Evolutionary conservation across 2,329 filamentous ascomycete genomes (phyloP).

Genomic region (Tolypocladium tropicale): DNA sequence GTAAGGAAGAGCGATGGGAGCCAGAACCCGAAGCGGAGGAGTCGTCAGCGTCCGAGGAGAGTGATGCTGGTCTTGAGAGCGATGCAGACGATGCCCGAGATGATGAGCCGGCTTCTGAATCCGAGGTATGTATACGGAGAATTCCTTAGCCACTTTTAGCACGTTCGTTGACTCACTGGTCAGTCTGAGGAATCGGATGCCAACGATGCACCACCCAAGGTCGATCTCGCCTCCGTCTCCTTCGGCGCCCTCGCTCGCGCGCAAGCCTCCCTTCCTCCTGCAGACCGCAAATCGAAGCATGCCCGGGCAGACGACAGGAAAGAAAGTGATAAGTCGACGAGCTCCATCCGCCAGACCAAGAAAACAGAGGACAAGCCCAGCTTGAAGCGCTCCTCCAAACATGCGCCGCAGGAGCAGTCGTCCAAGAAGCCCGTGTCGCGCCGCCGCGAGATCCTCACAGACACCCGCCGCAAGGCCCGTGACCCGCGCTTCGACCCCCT

Average conservation of each 20-base stretch:
- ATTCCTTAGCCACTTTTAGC: background rate
- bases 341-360: background rate
- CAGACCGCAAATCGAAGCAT: conserved; percentile 16
- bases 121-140: conserved; percentile 14
- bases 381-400: conserved; percentile 55
- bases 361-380: conserved; percentile 3
- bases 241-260: conserved; percentile 88
- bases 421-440: conserved; percentile 78
- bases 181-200: conserved; percentile 16
- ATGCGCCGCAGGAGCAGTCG: conserved; percentile 75
- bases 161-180: background rate
- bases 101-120: conserved; percentile 15
- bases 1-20: conserved; percentile 33
- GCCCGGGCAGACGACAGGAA: conserved; percentile 21
- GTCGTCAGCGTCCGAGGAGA: conserved; percentile 15
- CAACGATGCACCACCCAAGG: conserved; percentile 21
- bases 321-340: conserved; percentile 17
- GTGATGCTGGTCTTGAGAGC: conserved; percentile 13
- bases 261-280: conserved; percentile 52
- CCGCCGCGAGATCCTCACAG: conserved; percentile 59
- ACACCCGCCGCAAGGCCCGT: conserved; percentile 49
- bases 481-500: conserved; percentile 83
- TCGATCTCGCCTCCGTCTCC: conserved; percentile 54
- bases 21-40: conserved; percentile 19
- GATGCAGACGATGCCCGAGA: conserved; percentile 18